Evolutionary conservation across 1,139 yeast genomes (phyloP).

Genomic region (Debaryomycetaceae sp.): DNA sequence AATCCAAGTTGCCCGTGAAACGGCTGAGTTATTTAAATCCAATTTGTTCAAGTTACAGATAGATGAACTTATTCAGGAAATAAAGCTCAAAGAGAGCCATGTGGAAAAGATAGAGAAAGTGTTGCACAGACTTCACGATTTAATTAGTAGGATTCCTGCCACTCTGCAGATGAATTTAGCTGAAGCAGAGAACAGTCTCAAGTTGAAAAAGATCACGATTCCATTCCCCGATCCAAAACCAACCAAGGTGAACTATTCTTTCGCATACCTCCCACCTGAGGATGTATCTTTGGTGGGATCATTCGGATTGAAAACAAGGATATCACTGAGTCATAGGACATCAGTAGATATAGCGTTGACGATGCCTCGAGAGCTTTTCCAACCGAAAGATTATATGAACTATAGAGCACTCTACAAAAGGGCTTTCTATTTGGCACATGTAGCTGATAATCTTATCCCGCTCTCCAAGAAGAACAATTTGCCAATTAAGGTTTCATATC

Average conservation of each 20-base stretch:
- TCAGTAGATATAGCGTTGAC: constrained; percentile 75
- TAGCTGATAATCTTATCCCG: constrained; percentile 61
- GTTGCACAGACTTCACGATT: constrained; percentile 70
- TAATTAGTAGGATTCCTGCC: constrained; percentile 61
- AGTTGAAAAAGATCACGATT: constrained; percentile 51
- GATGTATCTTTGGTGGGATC: constrained; percentile 82
- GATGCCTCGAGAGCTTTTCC: constrained; percentile 75
- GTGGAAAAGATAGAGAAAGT: constrained; percentile 69
- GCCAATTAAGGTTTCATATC: constrained; percentile 54
- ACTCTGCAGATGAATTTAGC: constrained; percentile 47
- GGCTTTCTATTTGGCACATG: constrained; percentile 77
- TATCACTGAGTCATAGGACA: constrained; percentile 44
- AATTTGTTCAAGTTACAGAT: constrained; percentile 92
- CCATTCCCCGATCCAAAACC: constrained; percentile 95
- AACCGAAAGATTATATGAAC: constrained; percentile 84
- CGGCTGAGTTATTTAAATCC: constrained; percentile 90
- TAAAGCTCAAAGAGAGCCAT: constrained; percentile 67
- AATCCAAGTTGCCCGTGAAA: constrained; percentile 85
- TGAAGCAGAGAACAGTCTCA: constrained; percentile 49
- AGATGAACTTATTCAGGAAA: constrained; percentile 81
- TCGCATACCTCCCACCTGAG: constrained; percentile 68
- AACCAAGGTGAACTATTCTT: constrained; percentile 60
- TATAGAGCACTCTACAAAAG: constrained; percentile 88
- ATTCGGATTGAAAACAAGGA: constrained; percentile 81
- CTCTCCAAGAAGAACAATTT: constrained; percentile 51